Evolutionary conservation across 139 green algal genomes (phyloP), one percentile per base, ranked within the genome.

Genomic region (Coelastrella sp.): DNA sequence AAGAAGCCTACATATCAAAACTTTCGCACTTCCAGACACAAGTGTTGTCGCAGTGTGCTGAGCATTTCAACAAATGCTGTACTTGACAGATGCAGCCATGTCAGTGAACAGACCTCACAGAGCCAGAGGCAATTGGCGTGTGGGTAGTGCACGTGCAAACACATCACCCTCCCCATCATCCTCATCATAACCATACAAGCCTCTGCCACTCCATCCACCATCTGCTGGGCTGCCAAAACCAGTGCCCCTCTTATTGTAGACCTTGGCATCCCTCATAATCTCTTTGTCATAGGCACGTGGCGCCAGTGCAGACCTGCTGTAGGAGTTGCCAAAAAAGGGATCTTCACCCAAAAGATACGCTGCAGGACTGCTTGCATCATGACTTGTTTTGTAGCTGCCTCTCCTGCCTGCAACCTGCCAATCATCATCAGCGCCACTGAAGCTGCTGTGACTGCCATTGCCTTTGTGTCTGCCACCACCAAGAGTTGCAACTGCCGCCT

Each of bases 71-170:
- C n/a, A n/a, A n/a, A n/a, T n/a, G n/a, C n/a, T n/a, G n/a, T n/a
- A n/a, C n/a, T n/a, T n/a, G n/a, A n/a, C n/a, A n/a, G n/a, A n/a
- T n/a, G n/a, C n/a, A n/a, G n/a, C n/a, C n/a, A n/a, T n/a, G n/a
- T n/a, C n/a, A n/a, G n/a, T n/a, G n/a, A n/a, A n/a, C n/a, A n/a
- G n/a, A n/a, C 21, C 19, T 80, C 48, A 80, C 48, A 80, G 48
- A 2, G 45, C 72, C 25, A 66, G 30, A 8, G 43, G 57, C 7
- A 19, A 25, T 60, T 76, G 53, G 7, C 75, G 75, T 40, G 53
- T 82, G 17, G 75, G 75, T n/a, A 82, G 75, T n/a, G 75, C 75
- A 38, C 75, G 75, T 32, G 5, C 23, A 7, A 82, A 82, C 35
- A 82, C 53, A 37, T 40, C 81, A 23, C 68, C 81, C 5, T 73